phyloP scores from a whole-genome alignment of 148 eudicot genomes.

The Amaranthus cruentus region DNA sequence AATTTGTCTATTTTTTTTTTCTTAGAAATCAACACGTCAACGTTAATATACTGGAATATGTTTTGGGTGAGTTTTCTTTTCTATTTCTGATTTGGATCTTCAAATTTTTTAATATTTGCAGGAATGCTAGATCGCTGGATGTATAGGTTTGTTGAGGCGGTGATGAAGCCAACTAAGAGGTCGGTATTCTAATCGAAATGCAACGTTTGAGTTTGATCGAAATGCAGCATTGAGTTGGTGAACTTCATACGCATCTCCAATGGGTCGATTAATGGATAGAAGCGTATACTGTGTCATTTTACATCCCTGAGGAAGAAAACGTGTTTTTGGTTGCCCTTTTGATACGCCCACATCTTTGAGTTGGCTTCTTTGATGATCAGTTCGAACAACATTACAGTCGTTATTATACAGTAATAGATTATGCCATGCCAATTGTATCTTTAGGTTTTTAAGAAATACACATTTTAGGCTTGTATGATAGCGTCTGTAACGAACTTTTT shows the following conservation, averaged over 20 bases:
- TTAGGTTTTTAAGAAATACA: constrained; percentile 11
- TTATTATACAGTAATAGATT: constrained; percentile 2
- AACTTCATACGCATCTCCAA: neutral
- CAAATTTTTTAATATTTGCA: constrained; percentile 22
- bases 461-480: constrained; percentile 15
- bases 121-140: constrained; percentile 97
- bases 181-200: constrained; percentile 23
- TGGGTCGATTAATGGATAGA: neutral
- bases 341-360: constrained; percentile 12
- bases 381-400: constrained; percentile 16
- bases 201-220: neutral
- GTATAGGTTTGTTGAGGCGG: constrained; percentile 65
- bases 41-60: no score
- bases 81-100: neutral
- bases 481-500: constrained; percentile 15
- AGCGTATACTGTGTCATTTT: constrained; percentile 4
- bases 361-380: constrained; percentile 13
- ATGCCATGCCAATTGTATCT: constrained; percentile 2
- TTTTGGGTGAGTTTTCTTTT: no score
- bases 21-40: no score
- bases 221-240: neutral
- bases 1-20: no score
- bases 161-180: constrained; percentile 55
- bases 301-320: neutral
- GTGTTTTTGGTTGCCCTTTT: constrained; percentile 1